Percentiles rank a stretch among this genome's conserved stretches.
These are phyloP conservation scores for Geum urbanum DNA, from an alignment of 306 rosid genomes.

Conservation along the genomic window DNA sequence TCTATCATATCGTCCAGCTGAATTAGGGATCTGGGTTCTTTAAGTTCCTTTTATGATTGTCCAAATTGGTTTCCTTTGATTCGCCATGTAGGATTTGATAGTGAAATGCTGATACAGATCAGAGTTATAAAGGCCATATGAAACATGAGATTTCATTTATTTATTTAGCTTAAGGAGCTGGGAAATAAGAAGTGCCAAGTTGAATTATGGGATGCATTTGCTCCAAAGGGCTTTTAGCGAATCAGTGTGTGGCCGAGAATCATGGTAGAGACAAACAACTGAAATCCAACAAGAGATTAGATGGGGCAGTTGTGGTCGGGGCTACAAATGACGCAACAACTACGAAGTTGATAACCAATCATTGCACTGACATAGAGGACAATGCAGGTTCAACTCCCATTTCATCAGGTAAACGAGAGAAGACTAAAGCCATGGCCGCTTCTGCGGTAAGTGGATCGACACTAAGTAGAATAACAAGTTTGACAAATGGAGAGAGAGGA, in stretches of 20 bases:
- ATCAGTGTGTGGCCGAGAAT: constrained; percentile 34
- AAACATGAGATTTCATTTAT: not conserved
- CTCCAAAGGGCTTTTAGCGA: constrained; percentile 39
- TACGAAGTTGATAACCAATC: constrained; percentile 35
- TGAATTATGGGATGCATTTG: constrained; percentile 70
- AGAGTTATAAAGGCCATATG: not conserved
- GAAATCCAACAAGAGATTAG: constrained; percentile 32
- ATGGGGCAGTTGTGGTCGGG: constrained; percentile 23
- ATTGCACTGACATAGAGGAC: constrained; percentile 19
- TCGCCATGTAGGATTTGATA: no score
- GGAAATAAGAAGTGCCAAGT: no score
- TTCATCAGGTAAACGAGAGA: constrained; percentile 38
- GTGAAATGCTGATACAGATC: no score
- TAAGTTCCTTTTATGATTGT: no score
- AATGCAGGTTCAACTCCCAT: constrained; percentile 19
- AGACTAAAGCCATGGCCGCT: no score
- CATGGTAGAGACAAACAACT: constrained; percentile 28
- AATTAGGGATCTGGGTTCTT: no score
- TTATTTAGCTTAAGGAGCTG: no score
- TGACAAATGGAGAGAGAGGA: constrained; percentile 56
- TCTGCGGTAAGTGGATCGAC: no score
- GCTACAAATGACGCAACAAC: constrained; percentile 38
- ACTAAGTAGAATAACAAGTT: constrained; percentile 27
- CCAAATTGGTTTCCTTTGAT: no score
- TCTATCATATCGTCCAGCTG: no score